A percentile compares a stretch with the other conserved stretches of the same genome.
These are phyloP conservation scores for Tulasnella sp. DNA, from an alignment of 768 basidiomycete genomes.

Conservation along the genomic window DNA sequence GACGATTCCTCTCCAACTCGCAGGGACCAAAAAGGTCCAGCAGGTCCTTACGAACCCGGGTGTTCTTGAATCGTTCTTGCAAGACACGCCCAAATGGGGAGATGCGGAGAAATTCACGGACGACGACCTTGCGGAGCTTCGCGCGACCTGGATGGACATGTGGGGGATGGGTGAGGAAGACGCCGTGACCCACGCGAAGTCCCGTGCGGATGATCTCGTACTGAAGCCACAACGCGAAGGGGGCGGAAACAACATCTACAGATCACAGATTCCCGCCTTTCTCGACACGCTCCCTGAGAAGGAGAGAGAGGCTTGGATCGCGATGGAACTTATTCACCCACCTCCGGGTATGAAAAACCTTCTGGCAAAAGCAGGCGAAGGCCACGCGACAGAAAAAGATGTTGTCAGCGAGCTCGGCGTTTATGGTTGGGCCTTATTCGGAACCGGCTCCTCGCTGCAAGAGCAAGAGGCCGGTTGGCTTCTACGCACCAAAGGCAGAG, in stretches of 20 bases:
- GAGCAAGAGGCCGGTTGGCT: slow-evolving; percentile 19
- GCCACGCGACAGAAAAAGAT: slow-evolving; percentile 42
- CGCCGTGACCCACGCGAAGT: slow-evolving; percentile 41
- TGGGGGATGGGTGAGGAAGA: slow-evolving; percentile 57
- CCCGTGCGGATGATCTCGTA: slow-evolving; percentile 47
- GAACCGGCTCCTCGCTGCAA: slow-evolving; percentile 27
- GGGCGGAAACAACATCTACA: slow-evolving; percentile 94
- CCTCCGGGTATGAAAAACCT: slow-evolving; percentile 57
- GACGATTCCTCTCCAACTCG: slow-evolving; percentile 79
- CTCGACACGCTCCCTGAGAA: slow-evolving; percentile 45
- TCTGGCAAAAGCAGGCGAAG: slow-evolving; percentile 60
- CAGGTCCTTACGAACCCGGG: slow-evolving; percentile 67
- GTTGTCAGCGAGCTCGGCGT: slow-evolving; percentile 86
- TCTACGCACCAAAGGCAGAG: slow-evolving; percentile 20
- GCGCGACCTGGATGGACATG: slow-evolving; percentile 78
- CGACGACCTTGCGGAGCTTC: slow-evolving; percentile 40
- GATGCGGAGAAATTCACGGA: slow-evolving; percentile 26
- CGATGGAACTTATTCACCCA: slow-evolving; percentile 84
- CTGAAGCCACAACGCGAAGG: slow-evolving; percentile 98
- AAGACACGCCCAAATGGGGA: slow-evolving; percentile 17
- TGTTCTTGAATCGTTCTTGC: slow-evolving; percentile 61
- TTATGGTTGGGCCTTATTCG: slow-evolving; percentile 81
- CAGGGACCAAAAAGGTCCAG: slow-evolving; percentile 92
- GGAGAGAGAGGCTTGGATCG: slow-evolving; percentile 81
- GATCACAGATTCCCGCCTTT: slow-evolving; percentile 63